Conservation (phyloP, 495 filamentous ascomycete species). For the Usnea hakonensis region DNA sequence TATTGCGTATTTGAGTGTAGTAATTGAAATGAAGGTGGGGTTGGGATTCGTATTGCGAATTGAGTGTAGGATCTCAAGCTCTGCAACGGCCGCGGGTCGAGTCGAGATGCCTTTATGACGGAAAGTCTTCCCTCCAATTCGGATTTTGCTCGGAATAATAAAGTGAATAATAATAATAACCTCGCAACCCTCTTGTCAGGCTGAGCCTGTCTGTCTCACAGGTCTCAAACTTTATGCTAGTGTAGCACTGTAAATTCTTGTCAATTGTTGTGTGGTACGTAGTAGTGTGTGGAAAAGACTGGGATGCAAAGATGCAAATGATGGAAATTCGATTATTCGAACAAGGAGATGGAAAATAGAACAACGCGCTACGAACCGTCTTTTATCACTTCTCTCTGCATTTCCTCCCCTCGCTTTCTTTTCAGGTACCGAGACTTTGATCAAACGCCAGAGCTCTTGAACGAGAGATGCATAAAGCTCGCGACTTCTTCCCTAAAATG, state of each 20-base stretch:
- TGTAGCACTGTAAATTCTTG: background rate
- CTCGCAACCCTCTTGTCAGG: background rate
- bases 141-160: no score
- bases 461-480: background rate
- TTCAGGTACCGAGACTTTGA: background rate
- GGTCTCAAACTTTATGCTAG: background rate
- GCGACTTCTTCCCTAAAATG: background rate
- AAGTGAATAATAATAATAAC: no score
- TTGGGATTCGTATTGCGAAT: background rate
- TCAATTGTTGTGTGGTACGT: background rate
- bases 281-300: background rate
- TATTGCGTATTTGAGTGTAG: no score
- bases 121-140: no score
- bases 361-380: conserved; percentile 13
- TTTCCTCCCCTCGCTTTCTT: conserved; percentile 3
- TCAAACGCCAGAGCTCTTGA: background rate
- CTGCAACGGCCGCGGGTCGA: background rate
- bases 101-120: background rate
- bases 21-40: background rate
- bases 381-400: conserved; percentile 12
- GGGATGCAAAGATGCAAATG: background rate
- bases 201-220: no score
- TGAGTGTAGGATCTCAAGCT: background rate
- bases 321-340: background rate
- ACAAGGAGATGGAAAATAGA: conserved; percentile 1